Base-by-base conservation (phyloP, 2,329 filamentous ascomycete genomes). In the Sarocladiaceae sp. region DNA sequence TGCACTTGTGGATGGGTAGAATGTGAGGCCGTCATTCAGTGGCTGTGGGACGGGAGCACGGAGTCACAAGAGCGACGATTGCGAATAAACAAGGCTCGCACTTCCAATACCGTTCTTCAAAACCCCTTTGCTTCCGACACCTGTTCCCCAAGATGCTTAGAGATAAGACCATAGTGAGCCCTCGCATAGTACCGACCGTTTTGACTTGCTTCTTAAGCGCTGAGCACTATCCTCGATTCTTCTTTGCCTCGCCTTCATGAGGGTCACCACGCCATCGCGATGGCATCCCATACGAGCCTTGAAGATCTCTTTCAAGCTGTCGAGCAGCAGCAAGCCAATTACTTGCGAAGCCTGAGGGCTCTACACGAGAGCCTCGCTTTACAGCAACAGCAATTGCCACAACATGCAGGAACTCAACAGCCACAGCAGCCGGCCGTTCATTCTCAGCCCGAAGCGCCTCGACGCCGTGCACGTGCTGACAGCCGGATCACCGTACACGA, bases 301-400 rank as follows among this genome's bases (percentile, higher is more conserved):
- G 62, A 67, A 45, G 59, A 65, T 26, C 53, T 64, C 37, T 53
- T 65, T 48, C 53, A 48, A 31, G 56, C 55, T 21, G 56, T 61
- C 33, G 60, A 66, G 35, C 47, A 55, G 18, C 54, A 57, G 34
- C 62, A 63, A 43, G 60, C 64, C n/a, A 56, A 62, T 32, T 61
- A 62, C 39, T 48, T 64, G 26, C 57, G 53, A 44, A 53, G 53
- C 19, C 50, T 63, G 5, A 51, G 55, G 37, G 50, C 34, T 35
- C 52, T 64, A 13, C 58, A 61, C 27, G 57, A 64, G 31, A 51
- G 45, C 26, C 43, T 58, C 43, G 35, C 45, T 21, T 33, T 33
- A 13, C 40, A 24, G 9, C 23, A 23, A 10, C 24, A 33, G 7
- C 46, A 27, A 19, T 24, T 37, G 15, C 33, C 32, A 33, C 37